Conservation (phyloP, 495 filamentous ascomycete species). For the Penicillium ochrochloron region DNA sequence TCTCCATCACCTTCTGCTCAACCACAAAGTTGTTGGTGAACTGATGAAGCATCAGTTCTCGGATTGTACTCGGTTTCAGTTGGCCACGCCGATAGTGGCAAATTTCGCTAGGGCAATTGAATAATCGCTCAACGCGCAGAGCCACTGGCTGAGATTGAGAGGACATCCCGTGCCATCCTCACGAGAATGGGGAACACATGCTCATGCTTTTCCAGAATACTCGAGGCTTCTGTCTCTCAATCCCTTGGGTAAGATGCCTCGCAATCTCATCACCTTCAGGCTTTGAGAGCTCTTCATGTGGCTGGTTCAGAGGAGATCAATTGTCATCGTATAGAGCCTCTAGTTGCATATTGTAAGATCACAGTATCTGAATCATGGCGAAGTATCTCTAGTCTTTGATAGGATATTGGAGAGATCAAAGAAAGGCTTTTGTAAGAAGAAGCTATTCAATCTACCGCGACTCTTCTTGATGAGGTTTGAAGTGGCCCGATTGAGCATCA, state of each 20-base stretch:
- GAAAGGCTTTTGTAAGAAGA: not conserved
- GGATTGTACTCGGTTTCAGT: conserved; percentile 12
- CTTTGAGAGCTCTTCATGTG: not conserved
- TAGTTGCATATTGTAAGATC: not conserved
- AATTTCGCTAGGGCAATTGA: conserved; percentile 8
- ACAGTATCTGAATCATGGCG: conserved; percentile 3
- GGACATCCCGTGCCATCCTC: not conserved
- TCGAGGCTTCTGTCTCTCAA: not conserved
- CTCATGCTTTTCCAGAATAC: conserved; percentile 3
- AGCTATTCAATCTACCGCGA: not conserved
- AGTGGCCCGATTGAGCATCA: conserved; percentile 1
- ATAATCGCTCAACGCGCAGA: conserved; percentile 12
- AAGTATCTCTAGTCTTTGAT: conserved; percentile 4
- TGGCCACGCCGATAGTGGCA: conserved; percentile 7
- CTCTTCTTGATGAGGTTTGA: not conserved
- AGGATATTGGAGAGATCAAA: not conserved
- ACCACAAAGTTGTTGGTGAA: not conserved
- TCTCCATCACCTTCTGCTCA: conserved; percentile 8
- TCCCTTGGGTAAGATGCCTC: not conserved
- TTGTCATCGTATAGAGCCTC: not conserved
- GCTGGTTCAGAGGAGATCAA: not conserved
- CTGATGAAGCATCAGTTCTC: conserved; percentile 14
- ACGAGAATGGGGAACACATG: not conserved
- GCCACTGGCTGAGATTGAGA: not conserved
- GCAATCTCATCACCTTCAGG: not conserved